A percentile compares a stretch with the other conserved stretches of the same genome.
Conservation (phyloP, 306 rosid genomes). For the Prunus salicina region DNA sequence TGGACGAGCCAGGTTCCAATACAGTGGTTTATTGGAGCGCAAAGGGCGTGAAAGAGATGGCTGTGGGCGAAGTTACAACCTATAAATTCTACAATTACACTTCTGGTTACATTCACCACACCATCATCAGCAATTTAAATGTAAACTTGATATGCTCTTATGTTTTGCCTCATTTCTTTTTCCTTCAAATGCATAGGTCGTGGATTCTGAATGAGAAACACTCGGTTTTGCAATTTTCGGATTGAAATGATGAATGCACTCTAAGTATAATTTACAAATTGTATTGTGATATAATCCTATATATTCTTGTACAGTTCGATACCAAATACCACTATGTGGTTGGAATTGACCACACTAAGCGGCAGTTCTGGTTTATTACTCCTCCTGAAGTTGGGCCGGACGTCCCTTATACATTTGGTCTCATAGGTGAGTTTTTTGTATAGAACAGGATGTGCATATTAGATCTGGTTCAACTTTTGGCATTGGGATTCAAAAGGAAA, state of each 20-base stretch:
- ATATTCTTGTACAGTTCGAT: slow-evolving; percentile 39
- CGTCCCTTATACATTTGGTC: slow-evolving; percentile 78
- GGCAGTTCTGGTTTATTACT: slow-evolving; percentile 66
- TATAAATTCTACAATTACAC: slow-evolving; percentile 52
- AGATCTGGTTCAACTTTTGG: not conserved
- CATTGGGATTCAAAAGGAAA: not conserved
- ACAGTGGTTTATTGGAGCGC: slow-evolving; percentile 47
- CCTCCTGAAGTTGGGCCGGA: slow-evolving; percentile 77
- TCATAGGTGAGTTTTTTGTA: slow-evolving; percentile 50
- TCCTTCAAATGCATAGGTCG: not conserved
- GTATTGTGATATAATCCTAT: not conserved
- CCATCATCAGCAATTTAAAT: slow-evolving; percentile 32
- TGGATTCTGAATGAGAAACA: not conserved
- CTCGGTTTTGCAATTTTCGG: not conserved
- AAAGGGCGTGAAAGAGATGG: slow-evolving; percentile 24
- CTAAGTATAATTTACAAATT: not conserved
- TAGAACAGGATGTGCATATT: not conserved
- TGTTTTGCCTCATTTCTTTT: not conserved
- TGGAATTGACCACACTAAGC: slow-evolving; percentile 48
- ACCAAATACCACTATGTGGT: slow-evolving; percentile 70
- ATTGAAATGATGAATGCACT: not conserved
- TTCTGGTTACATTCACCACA: slow-evolving; percentile 68
- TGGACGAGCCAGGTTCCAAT: slow-evolving; percentile 50
- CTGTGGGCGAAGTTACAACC: slow-evolving; percentile 33
- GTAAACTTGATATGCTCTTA: slow-evolving; percentile 7